Evolutionary conservation across 164 flowering plant species (phyloP).

Genomic region (Platanus orientalis): DNA sequence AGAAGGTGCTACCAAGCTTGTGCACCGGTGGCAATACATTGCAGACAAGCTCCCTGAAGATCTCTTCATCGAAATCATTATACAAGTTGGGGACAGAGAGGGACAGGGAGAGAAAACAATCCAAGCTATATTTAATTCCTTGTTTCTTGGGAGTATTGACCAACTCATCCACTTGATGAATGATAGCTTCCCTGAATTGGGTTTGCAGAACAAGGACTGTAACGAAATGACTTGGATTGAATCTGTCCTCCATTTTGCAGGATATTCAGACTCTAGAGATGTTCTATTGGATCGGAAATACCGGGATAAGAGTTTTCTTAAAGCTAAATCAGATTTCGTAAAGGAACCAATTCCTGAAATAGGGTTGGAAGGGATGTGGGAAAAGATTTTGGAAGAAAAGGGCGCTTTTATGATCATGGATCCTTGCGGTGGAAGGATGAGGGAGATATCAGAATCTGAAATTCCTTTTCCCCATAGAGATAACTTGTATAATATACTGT

Average conservation of each 20-base stretch:
- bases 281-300: too few relatives aligned
- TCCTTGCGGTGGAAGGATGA: too few relatives aligned
- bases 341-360: too few relatives aligned
- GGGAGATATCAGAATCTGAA: too few relatives aligned
- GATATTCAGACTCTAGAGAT: too few relatives aligned
- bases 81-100: neutral
- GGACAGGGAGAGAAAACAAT: neutral
- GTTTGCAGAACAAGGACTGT: slow-evolving; percentile 9
- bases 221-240: slow-evolving; percentile 17
- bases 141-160: slow-evolving; percentile 8
- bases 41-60: slow-evolving; percentile 4
- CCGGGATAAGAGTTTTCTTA: too few relatives aligned
- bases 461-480: too few relatives aligned
- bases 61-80: slow-evolving; percentile 3
- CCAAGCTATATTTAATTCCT: neutral
- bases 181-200: slow-evolving; percentile 3
- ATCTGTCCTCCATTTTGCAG: slow-evolving; percentile 10
- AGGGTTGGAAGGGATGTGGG: too few relatives aligned
- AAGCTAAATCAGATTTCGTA: too few relatives aligned
- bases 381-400: too few relatives aligned
- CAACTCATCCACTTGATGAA: slow-evolving; percentile 4
- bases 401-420: too few relatives aligned
- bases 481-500: too few relatives aligned
- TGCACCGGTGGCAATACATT: slow-evolving; percentile 8
- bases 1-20: slow-evolving; percentile 5